Evolutionary conservation across 139 green algal genomes (phyloP).

Genomic region (Haematococcus lacustris): DNA sequence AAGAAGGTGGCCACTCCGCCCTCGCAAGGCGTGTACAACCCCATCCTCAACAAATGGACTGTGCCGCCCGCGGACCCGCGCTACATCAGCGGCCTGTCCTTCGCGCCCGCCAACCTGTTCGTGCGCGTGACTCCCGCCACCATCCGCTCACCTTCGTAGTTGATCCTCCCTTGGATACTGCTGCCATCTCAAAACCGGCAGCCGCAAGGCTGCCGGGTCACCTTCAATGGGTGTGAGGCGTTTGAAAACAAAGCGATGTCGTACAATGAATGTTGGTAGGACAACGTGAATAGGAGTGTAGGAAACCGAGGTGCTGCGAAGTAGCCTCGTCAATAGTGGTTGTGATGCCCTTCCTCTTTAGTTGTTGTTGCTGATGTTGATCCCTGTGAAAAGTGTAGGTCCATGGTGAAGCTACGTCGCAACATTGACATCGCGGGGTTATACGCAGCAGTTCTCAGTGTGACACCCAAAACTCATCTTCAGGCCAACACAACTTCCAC

Average conservation of each 20-base stretch:
- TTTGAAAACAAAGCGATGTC: not conserved
- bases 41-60: conserved; percentile 34
- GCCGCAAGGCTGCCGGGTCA: too few relatives aligned
- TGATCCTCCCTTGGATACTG: not conserved
- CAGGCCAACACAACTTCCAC: not conserved
- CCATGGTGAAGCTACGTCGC: not conserved
- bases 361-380: too few relatives aligned
- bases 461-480: not conserved
- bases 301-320: too few relatives aligned
- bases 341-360: too few relatives aligned
- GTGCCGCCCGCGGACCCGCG: conserved; percentile 24
- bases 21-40: conserved; percentile 28
- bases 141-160: not conserved
- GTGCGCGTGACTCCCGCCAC: conserved; percentile 12
- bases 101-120: conserved; percentile 33
- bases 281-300: not conserved
- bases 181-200: too few relatives aligned
- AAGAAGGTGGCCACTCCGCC: not conserved
- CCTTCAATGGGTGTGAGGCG: not conserved
- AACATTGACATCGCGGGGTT: too few relatives aligned
- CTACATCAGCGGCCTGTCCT: conserved; percentile 17
- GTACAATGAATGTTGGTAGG: not conserved
- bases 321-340: not conserved
- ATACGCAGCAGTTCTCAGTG: too few relatives aligned
- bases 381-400: not conserved